Base-by-base conservation (phyloP, 768 basidiomycete species). In the Neoboletus subvelutipes region DNA sequence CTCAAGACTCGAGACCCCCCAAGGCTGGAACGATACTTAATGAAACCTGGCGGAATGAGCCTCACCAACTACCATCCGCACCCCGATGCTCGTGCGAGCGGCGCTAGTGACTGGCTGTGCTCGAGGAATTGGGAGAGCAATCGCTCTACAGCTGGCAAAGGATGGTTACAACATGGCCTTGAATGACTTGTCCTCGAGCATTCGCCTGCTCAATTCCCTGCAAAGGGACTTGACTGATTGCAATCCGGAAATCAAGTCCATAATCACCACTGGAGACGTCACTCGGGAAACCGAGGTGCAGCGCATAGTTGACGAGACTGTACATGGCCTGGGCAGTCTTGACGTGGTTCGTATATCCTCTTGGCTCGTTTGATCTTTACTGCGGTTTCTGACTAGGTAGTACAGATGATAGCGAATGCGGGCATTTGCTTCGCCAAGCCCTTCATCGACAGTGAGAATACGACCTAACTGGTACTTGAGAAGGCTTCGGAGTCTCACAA, bases 101-200 rank as follows among this genome's bases (percentile, higher is more conserved):
- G 52, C 33, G 10, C 12, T 53, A 28, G 52, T 53, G 52, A 53
- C 52, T 24, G 52, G 42, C 24, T 53, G 42, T 18, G 52, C 52
- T 20, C 42, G 34, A 36, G 52, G 43, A 18, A 45, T 53, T 20
- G 52, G 52, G n/a, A 53, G 43, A 28, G 52, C 34, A 28, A 8
- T 53, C 6, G 43, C 43, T 28, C 22, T 53, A 41, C 43, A 53
- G 34, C 33, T 53, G 36, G 52, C 43, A 20, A 24, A 36, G 43
- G 52, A 53, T 28, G 52, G 43, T 6, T 36, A 45, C 18, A 45
- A 45, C 15, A 28, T 36, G 22, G 52, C 52, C 42, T 45, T 52
- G 33, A 52, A 52, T n/a, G 51, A 52, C 42, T 26, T 52, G 31
- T 42, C 41, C 17, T 41, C 41, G 17, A 33, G 33, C 42, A 12